phyloP scores from a whole-genome alignment of 345 rosid genomes.

The Salix viminalis region DNA sequence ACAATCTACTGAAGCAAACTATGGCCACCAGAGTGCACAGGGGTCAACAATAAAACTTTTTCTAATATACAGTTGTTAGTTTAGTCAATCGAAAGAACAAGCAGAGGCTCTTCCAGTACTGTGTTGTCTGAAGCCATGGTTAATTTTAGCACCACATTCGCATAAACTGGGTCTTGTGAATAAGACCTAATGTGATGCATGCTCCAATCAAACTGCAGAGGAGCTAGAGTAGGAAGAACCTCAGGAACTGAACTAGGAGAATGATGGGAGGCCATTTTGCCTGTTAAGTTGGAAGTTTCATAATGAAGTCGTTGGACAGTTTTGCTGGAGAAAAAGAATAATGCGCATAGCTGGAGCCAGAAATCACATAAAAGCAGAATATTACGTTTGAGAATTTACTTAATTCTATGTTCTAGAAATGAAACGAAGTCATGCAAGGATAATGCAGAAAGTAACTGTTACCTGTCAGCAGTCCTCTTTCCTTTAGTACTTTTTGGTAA shows the following conservation, averaged over 20 bases:
- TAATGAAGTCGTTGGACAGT: slow-evolving; percentile 31
- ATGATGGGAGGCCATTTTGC: slow-evolving; percentile 19
- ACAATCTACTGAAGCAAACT: slow-evolving; percentile 1
- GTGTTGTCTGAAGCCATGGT: not conserved
- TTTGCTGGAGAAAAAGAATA: slow-evolving; percentile 60
- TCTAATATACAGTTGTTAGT: not conserved
- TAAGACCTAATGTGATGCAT: slow-evolving; percentile 14
- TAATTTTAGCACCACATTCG: slow-evolving; percentile 2
- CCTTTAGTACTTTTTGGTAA: slow-evolving; percentile 21
- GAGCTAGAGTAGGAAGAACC: slow-evolving; percentile 43
- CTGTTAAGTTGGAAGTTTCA: slow-evolving; percentile 41
- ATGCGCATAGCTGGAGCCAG: slow-evolving; percentile 39
- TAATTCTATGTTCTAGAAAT: not conserved
- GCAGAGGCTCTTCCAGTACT: slow-evolving; percentile 12
- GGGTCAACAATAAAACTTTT: not conserved
- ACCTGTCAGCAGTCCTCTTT: slow-evolving; percentile 47
- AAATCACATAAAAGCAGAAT: slow-evolving; percentile 21
- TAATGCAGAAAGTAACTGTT: slow-evolving; percentile 8
- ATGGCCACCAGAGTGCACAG: not conserved
- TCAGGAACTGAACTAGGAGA: slow-evolving; percentile 56
- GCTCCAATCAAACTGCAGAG: slow-evolving; percentile 20
- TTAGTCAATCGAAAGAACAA: not conserved
- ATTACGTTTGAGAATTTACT: slow-evolving; percentile 14
- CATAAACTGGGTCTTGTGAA: not conserved
- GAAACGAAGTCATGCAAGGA: not conserved